Conservation (phyloP, 140 eudicot species). For the Anethum foeniculum region DNA sequence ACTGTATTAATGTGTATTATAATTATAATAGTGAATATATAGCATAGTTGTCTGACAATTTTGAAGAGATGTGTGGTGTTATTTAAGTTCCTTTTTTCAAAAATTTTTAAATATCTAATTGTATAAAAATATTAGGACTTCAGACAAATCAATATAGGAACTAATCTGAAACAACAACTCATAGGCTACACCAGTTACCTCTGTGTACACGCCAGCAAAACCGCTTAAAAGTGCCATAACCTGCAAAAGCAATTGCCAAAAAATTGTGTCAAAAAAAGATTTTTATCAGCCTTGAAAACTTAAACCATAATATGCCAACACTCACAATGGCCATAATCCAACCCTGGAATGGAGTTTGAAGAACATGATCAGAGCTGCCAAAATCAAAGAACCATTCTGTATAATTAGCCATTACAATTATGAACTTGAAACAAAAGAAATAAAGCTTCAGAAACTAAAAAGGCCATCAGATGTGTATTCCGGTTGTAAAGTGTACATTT, state of each 20-base stretch:
- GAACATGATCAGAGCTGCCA: constrained; percentile 89
- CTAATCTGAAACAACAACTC: background rate
- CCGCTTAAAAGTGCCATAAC: constrained; percentile 97
- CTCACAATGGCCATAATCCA: constrained; percentile 99
- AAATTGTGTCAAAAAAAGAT: background rate
- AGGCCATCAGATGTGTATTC: background rate
- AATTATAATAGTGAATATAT: background rate
- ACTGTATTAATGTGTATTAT: background rate
- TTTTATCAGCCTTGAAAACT: constrained; percentile 5
- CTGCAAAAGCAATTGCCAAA: constrained; percentile 35
- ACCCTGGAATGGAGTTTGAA: constrained; percentile 88
- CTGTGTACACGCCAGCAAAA: constrained; percentile 99
- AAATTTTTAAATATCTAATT: background rate
- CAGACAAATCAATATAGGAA: background rate
- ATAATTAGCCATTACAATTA: constrained; percentile 12
- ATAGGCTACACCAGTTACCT: constrained; percentile 36
- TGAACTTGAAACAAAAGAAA: background rate
- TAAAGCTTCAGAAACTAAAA: background rate
- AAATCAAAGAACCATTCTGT: constrained; percentile 9
- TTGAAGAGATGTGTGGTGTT: background rate
- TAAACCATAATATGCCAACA: constrained; percentile 20
- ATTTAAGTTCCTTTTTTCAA: background rate
- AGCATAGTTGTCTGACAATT: background rate
- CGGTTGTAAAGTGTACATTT: background rate
- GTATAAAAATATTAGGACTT: background rate